Evolutionary conservation across 108 stramenopile genomes (phyloP), one percentile per base, ranked within the genome.

Genomic region (Fistulifera solaris): DNA sequence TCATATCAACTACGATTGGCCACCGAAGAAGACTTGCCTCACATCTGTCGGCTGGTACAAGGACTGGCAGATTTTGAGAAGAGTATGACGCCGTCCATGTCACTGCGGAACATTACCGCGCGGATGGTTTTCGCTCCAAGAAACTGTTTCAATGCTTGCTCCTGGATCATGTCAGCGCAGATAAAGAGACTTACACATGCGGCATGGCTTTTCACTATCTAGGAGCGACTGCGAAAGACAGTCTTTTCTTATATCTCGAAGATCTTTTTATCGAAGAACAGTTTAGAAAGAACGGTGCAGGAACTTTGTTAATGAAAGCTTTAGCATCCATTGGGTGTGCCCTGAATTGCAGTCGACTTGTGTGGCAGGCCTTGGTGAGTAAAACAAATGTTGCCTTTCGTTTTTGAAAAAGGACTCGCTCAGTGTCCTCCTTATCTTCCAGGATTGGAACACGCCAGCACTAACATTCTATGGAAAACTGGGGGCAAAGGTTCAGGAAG

Each of bases 341-440:
- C 2, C 8, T 60, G 40, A 54, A 52, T 1, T 80, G 83, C 40
- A 19, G 13, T 14, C 17, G 61, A 19, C 61, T 75, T 17, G 48
- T 65, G 8, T 85, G 78, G 83, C 75, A 72, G 42, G 83, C 74
- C 0, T 47, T 85, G 40, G 83, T 80, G 43, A 78, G 67, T 50
- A 38, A 26, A 49, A n/a, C 31, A 7, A n/a, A 18, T 21, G 4
- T 21, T 21, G 44, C 17, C 44, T 18, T 21, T 14, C 14, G 17
- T 21, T 18, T 45, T 45, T 22, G 49, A 5, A 47, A 47, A 16
- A n/a, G n/a, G n/a, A n/a, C n/a, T n/a, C 31, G 31, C 31, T 35
- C 31, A 35, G 8, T 45, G 2, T 5, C 2, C 21, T 8, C 10
- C 10, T 18, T 11, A 5, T 8, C 11, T 22, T 22, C 1, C 49